These are phyloP conservation scores for Mrakia gelida DNA, from an alignment of 768 basidiomycete species.

Conservation along the genomic window DNA sequence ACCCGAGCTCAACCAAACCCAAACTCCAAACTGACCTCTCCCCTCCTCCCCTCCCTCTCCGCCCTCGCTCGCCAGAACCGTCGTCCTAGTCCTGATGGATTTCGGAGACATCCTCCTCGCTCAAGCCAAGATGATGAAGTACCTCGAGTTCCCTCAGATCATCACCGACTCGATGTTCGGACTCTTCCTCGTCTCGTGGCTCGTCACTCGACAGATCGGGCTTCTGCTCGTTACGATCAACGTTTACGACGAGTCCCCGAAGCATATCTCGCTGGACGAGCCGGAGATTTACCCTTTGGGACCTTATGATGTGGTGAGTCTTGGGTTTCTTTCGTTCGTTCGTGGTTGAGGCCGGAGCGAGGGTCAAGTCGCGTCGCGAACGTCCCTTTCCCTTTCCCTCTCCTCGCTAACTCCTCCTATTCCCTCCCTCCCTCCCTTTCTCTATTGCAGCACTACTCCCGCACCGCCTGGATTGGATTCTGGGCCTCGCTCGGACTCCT, in stretches of 20 bases:
- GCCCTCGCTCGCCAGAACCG: constrained; percentile 49
- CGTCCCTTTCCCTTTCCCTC: too few relatives aligned
- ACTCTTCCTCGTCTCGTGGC: constrained; percentile 82
- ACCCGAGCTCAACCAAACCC: background rate
- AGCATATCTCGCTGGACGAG: constrained; percentile 46
- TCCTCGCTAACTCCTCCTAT: constrained; percentile 1
- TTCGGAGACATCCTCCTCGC: constrained; percentile 88
- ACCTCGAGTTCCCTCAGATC: constrained; percentile 62
- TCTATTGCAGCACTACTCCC: constrained; percentile 53
- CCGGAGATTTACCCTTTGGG: constrained; percentile 4
- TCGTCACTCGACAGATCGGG: constrained; percentile 79
- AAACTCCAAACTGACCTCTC: background rate
- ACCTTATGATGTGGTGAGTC: constrained; percentile 27
- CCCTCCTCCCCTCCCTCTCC: too few relatives aligned
- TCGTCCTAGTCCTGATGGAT: constrained; percentile 91
- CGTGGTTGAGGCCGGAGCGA: too few relatives aligned
- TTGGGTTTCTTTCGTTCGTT: too few relatives aligned
- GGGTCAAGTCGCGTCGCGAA: too few relatives aligned
- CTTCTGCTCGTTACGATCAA: constrained; percentile 69
- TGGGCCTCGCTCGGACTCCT: constrained; percentile 43
- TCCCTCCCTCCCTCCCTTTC: too few relatives aligned
- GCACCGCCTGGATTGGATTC: constrained; percentile 52
- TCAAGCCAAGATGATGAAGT: constrained; percentile 83
- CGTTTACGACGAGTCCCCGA: constrained; percentile 53
- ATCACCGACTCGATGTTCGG: constrained; percentile 72